Percentiles rank a stretch among this genome's conserved stretches.
Conservation (phyloP, 257 asterid species). For the Nicotiana undulata region DNA sequence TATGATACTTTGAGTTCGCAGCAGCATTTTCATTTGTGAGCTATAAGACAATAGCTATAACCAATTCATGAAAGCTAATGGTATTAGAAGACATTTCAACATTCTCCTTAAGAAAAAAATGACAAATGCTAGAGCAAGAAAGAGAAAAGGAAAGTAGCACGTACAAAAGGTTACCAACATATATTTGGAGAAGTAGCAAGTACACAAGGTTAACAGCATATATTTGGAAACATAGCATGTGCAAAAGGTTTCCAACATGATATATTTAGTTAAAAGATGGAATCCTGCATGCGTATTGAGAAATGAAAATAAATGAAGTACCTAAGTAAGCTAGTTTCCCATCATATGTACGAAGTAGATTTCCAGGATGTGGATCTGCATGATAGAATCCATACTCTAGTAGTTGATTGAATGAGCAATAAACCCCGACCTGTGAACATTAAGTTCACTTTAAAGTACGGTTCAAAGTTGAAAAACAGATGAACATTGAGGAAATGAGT, state of each 20-base stretch:
- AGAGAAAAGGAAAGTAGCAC: neutral
- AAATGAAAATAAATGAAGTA: conserved; percentile 21
- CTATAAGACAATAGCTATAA: neutral
- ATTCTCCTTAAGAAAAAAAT: neutral
- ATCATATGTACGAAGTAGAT: conserved; percentile 82
- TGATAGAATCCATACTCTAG: conserved; percentile 92
- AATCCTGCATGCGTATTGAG: conserved; percentile 7
- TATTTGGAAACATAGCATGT: neutral
- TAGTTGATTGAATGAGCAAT: conserved; percentile 98
- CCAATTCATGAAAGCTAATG: neutral
- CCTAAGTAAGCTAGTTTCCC: conserved; percentile 97
- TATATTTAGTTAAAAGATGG: neutral
- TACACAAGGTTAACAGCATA: neutral
- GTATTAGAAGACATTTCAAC: neutral
- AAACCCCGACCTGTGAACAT: conserved; percentile 78
- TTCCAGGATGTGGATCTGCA: conserved; percentile 99
- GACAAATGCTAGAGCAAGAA: neutral
- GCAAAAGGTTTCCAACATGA: neutral
- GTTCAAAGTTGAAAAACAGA: neutral
- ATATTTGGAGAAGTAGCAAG: neutral
- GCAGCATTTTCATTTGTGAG: conserved; percentile 2
- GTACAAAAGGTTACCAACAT: neutral
- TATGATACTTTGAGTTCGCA: neutral
- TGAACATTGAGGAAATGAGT: conserved; percentile 5
- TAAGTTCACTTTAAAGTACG: neutral